Evolutionary conservation across 2,329 filamentous ascomycete species (phyloP).

Genomic region (Aspergillus ustus): DNA sequence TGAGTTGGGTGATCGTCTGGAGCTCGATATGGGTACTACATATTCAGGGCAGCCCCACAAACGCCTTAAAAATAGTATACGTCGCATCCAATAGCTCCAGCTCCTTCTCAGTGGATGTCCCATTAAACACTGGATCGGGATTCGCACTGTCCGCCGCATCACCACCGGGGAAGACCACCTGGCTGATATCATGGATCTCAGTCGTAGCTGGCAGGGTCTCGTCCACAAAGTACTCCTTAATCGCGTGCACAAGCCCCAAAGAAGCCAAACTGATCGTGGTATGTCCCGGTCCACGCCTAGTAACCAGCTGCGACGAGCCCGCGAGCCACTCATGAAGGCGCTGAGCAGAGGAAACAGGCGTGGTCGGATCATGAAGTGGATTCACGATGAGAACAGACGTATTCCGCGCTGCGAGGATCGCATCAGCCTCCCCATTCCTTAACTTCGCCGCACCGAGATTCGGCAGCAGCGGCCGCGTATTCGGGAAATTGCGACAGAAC

Average conservation of each 20-base stretch:
- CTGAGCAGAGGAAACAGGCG: neutral
- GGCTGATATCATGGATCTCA: conserved; percentile 5
- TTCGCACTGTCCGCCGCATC: neutral
- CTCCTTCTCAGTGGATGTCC: neutral
- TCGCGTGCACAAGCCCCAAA: neutral
- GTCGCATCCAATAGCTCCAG: neutral
- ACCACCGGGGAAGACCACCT: neutral
- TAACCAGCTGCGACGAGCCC: neutral
- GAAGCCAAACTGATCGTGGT: conserved; percentile 4
- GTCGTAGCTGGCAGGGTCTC: neutral
- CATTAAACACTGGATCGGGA: conserved; percentile 9
- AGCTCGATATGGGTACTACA: neutral
- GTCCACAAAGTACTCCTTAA: neutral
- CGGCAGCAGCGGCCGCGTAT: neutral
- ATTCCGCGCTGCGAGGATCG: neutral
- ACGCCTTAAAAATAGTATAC: neutral
- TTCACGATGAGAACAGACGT: conserved; percentile 1
- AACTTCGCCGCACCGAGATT: neutral
- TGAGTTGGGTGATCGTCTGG: too few species aligned
- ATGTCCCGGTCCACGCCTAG: neutral
- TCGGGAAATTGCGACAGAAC: conserved; percentile 10
- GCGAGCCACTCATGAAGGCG: neutral
- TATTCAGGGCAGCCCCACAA: conserved; percentile 1
- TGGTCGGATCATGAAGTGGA: conserved; percentile 1
- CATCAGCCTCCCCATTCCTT: neutral